Conservation (phyloP, 164 flowering plant genomes). For the Vitis riparia region DNA sequence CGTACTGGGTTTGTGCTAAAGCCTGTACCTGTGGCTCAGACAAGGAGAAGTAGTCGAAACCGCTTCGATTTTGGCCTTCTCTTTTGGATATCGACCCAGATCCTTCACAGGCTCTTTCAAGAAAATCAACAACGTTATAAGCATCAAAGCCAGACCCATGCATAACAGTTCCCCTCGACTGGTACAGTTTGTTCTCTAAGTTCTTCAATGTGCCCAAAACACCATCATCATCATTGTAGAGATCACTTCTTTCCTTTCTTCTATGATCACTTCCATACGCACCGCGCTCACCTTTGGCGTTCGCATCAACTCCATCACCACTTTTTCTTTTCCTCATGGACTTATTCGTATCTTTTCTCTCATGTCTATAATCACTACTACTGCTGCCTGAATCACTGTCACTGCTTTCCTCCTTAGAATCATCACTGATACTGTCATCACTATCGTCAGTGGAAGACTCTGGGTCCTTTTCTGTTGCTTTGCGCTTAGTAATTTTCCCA, state of each 20-base stretch:
- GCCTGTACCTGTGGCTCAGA: too few relatives aligned
- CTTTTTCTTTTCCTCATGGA: neutral
- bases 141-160: conserved; percentile 2
- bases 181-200: conserved; percentile 1
- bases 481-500: neutral
- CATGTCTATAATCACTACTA: conserved; percentile 15
- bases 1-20: too few relatives aligned
- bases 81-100: too few relatives aligned
- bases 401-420: conserved; percentile 8
- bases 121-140: too few relatives aligned
- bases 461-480: neutral
- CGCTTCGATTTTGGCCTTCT: too few relatives aligned
- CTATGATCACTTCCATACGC: conserved; percentile 5
- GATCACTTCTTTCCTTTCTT: conserved; percentile 10
- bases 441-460: conserved; percentile 16
- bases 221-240: conserved; percentile 4
- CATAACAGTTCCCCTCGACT: conserved; percentile 18
- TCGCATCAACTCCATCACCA: neutral
- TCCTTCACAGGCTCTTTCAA: too few relatives aligned
- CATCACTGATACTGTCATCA: conserved; percentile 22
- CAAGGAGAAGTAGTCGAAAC: too few relatives aligned
- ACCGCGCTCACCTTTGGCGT: too few relatives aligned
- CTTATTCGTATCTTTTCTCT: too few relatives aligned
- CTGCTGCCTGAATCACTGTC: conserved; percentile 19
- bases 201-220: too few relatives aligned